A percentile compares a stretch with the other conserved stretches of the same genome.
Evolutionary conservation across 371 early-diverging fungal genomes (phyloP).

Genomic region (Mucor velutinosus): DNA sequence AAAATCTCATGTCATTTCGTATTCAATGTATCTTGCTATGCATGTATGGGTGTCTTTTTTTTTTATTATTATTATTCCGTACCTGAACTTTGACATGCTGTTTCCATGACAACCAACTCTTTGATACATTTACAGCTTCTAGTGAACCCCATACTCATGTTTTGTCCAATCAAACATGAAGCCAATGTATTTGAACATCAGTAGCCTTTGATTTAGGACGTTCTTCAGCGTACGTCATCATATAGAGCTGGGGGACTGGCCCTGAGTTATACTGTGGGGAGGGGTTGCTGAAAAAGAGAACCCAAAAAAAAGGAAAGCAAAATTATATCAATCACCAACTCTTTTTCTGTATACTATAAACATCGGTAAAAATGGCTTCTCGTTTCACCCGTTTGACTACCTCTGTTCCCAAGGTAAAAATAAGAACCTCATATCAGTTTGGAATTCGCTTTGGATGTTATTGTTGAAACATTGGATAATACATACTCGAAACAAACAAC

Average conservation of each 20-base stretch:
- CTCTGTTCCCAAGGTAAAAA: constrained; percentile 47
- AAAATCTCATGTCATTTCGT: neutral
- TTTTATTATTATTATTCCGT: neutral
- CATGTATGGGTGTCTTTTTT: neutral
- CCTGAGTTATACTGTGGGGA: constrained; percentile 6
- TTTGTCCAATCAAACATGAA: neutral
- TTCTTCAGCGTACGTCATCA: neutral
- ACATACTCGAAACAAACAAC: neutral
- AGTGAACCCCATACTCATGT: neutral
- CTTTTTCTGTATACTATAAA: constrained; percentile 13
- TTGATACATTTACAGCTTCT: neutral
- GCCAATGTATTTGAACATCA: neutral
- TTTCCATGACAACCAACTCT: neutral
- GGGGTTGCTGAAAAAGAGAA: constrained; percentile 5
- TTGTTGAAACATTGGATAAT: neutral
- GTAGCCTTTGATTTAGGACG: neutral
- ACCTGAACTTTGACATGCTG: neutral
- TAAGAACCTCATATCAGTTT: neutral
- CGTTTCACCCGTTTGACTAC: constrained; percentile 52
- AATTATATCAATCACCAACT: constrained; percentile 11
- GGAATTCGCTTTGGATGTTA: neutral
- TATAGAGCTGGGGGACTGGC: constrained; percentile 1
- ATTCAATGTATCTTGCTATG: neutral
- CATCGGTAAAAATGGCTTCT: constrained; percentile 45
- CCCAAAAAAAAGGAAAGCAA: constrained; percentile 3